Percentiles rank a stretch among this genome's conserved stretches.
Evolutionary conservation across 345 rosid species (phyloP).

Genomic region (Eucalyptus sp.): DNA sequence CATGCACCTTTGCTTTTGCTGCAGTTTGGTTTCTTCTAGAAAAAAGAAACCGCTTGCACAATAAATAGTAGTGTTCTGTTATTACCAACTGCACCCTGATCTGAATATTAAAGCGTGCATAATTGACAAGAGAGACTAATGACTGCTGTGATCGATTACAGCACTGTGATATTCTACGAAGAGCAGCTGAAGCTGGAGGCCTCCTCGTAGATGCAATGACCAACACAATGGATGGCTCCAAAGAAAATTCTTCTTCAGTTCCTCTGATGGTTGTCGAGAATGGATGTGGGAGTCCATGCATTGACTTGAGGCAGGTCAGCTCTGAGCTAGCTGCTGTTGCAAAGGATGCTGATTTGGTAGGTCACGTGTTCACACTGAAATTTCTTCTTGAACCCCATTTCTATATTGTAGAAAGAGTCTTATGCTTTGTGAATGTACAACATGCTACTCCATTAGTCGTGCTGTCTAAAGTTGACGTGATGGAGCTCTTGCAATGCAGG

Average conservation of each 20-base stretch:
- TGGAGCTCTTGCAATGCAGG: conserved; percentile 23
- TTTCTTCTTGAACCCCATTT: not conserved
- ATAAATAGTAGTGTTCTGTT: not conserved
- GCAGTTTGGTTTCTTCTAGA: not conserved
- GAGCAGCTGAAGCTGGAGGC: conserved; percentile 96
- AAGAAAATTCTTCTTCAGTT: conserved; percentile 53
- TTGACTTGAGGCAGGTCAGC: conserved; percentile 97
- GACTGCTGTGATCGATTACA: conserved; percentile 5
- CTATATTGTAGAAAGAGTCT: not conserved
- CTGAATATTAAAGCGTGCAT: not conserved
- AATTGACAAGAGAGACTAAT: not conserved
- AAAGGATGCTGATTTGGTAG: conserved; percentile 91
- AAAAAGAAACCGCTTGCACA: not conserved
- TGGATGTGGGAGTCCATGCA: conserved; percentile 99
- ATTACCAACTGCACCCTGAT: not conserved
- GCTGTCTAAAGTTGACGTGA: not conserved
- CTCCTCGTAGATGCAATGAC: conserved; percentile 91
- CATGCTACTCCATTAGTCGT: not conserved
- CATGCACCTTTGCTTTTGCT: not conserved
- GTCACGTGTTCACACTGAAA: not conserved
- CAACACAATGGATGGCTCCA: conserved; percentile 42
- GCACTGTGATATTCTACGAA: conserved; percentile 93
- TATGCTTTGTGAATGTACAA: not conserved
- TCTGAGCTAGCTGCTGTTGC: conserved; percentile 97
- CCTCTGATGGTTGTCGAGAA: conserved; percentile 98